Conservation (phyloP, 768 basidiomycete genomes). For the Amanita rubescens region DNA sequence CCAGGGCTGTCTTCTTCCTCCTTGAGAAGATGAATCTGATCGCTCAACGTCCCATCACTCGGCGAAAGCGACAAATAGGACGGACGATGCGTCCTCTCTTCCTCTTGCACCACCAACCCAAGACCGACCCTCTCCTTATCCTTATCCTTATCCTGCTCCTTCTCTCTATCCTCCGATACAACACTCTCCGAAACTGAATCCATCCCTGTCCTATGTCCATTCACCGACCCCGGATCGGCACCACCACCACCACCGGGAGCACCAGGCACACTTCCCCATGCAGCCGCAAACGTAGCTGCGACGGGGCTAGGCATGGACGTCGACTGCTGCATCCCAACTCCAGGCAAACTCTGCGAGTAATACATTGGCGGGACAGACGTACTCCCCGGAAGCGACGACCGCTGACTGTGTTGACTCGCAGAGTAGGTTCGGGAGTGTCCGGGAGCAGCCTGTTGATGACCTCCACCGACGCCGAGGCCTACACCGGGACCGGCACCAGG, state of each 20-base stretch:
- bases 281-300: background rate
- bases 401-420: conserved; percentile 1
- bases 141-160: background rate
- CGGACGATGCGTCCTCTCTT: conserved; percentile 36
- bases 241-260: background rate
- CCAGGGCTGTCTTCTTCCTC: conserved; percentile 22
- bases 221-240: background rate
- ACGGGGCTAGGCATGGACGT: background rate
- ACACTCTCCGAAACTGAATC: background rate
- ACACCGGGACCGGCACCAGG: no score
- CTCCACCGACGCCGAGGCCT: no score
- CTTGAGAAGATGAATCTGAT: conserved; percentile 29
- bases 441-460: background rate
- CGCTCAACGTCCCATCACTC: conserved; percentile 50
- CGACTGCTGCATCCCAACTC: background rate
- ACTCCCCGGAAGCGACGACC: background rate
- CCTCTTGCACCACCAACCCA: background rate
- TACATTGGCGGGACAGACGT: background rate
- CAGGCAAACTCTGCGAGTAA: background rate
- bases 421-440: background rate
- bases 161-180: no score
- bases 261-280: background rate
- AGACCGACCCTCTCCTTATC: background rate
- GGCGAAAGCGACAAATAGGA: conserved; percentile 49
- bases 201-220: background rate